These are phyloP conservation scores for Xylaria sp. DNA, from an alignment of 2,329 filamentous ascomycete species.

Conservation along the genomic window DNA sequence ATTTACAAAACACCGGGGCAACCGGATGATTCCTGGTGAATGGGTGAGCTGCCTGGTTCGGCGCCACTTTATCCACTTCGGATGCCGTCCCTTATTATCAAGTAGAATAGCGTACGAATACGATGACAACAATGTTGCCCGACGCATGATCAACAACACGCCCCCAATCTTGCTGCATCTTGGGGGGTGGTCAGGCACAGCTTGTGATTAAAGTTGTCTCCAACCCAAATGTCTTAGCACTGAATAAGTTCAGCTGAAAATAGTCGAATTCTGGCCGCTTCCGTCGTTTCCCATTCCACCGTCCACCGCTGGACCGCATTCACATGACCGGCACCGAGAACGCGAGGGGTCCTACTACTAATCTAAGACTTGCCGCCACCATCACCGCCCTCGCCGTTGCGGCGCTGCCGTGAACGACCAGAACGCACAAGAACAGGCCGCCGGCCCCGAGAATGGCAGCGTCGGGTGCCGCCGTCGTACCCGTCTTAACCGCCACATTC, in stretches of 20 bases:
- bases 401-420: not conserved
- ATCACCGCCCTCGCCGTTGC: not conserved
- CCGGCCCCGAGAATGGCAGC: constrained; percentile 45
- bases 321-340: constrained; percentile 13
- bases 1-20: constrained; percentile 23
- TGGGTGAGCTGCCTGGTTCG: constrained; percentile 14
- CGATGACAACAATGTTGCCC: constrained; percentile 1
- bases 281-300: constrained; percentile 12
- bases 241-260: constrained; percentile 13
- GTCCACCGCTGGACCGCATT: constrained; percentile 1
- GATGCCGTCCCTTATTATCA: not conserved
- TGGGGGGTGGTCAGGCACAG: constrained; percentile 22
- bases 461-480: constrained; percentile 45
- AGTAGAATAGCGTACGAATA: not conserved
- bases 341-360: constrained; percentile 6
- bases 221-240: not conserved
- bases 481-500: constrained; percentile 49
- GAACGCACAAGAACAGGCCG: not conserved
- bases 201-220: constrained; percentile 6
- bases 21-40: constrained; percentile 23
- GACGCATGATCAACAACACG: constrained; percentile 12
- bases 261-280: constrained; percentile 12
- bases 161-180: not conserved
- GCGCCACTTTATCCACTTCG: constrained; percentile 8
- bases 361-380: constrained; percentile 2